phyloP scores from a whole-genome alignment of 352 stramenopile genomes.

The Globisporangium acanthophoron region DNA sequence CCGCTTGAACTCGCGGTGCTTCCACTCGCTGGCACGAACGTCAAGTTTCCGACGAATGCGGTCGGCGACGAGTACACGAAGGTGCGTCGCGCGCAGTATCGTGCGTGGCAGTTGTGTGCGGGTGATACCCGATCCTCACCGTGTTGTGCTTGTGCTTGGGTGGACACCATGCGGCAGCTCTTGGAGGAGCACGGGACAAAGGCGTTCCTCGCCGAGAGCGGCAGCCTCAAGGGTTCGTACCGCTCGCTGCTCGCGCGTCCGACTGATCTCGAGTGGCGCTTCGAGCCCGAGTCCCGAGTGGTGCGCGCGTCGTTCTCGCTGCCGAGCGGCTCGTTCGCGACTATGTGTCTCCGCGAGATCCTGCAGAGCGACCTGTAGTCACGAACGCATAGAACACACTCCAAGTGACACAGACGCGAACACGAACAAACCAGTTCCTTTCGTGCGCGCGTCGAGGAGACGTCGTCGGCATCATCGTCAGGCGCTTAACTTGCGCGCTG shows the following conservation, averaged over 20 bases:
- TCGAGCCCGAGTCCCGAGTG: constrained; percentile 16
- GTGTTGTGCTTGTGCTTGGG: background rate
- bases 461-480: background rate
- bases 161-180: constrained; percentile 19
- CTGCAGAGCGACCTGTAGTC: constrained; percentile 36
- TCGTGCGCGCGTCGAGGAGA: background rate
- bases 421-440: constrained; percentile 6
- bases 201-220: constrained; percentile 24
- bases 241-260: constrained; percentile 39
- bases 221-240: constrained; percentile 57
- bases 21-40: constrained; percentile 52
- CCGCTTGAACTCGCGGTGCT: constrained; percentile 42
- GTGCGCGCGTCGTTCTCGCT: constrained; percentile 51
- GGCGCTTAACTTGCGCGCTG: background rate
- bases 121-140: background rate
- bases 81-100: constrained; percentile 16
- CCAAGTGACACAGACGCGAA: background rate
- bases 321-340: constrained; percentile 64
- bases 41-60: constrained; percentile 36
- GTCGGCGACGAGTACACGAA: constrained; percentile 33
- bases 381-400: background rate
- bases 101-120: too few relatives aligned
- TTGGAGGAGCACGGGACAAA: constrained; percentile 44
- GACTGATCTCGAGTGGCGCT: constrained; percentile 36
- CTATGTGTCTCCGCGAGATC: constrained; percentile 73